phyloP scores from a whole-genome alignment of 164 flowering plant species.

The Buxus sempervirens region DNA sequence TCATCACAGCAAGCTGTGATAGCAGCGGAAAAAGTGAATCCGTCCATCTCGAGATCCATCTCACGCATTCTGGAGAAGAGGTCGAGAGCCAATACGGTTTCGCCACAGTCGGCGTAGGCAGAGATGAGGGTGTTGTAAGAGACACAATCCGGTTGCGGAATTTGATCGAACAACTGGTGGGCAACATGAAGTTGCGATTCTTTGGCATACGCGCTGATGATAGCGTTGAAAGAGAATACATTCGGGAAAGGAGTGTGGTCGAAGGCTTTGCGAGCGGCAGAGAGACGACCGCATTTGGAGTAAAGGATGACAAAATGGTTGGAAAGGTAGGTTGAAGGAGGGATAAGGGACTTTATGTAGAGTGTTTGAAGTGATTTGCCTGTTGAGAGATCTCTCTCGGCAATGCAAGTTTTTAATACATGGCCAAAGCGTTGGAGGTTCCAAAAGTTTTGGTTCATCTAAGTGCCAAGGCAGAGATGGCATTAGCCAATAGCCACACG shows the following conservation, averaged over 20 bases:
- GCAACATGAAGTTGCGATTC: slow-evolving; percentile 47
- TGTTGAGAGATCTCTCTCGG: slow-evolving; percentile 38
- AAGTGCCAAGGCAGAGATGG: not conserved
- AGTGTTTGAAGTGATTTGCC: slow-evolving; percentile 71
- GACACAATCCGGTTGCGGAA: slow-evolving; percentile 71
- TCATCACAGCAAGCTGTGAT: slow-evolving; percentile 46
- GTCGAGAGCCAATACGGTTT: slow-evolving; percentile 26
- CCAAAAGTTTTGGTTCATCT: slow-evolving; percentile 30
- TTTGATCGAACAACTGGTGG: slow-evolving; percentile 60
- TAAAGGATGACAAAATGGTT: slow-evolving; percentile 82
- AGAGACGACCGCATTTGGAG: slow-evolving; percentile 64
- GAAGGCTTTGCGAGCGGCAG: slow-evolving; percentile 53
- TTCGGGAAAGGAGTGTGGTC: slow-evolving; percentile 47
- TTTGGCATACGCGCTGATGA: slow-evolving; percentile 60
- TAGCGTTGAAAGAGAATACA: slow-evolving; percentile 73
- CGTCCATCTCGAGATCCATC: slow-evolving; percentile 54
- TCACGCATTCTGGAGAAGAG: slow-evolving; percentile 50
- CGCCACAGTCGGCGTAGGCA: slow-evolving; percentile 58
- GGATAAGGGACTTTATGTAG: slow-evolving; percentile 51
- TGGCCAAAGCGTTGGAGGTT: slow-evolving; percentile 26
- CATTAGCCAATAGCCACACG: too few species aligned
- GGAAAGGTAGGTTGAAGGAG: slow-evolving; percentile 64
- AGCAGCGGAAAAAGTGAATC: slow-evolving; percentile 62
- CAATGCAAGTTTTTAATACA: slow-evolving; percentile 51
- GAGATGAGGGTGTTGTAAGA: slow-evolving; percentile 80